Base-by-base conservation (phyloP, 805 yeast genomes). In the Cyberlindnera japonica region DNA sequence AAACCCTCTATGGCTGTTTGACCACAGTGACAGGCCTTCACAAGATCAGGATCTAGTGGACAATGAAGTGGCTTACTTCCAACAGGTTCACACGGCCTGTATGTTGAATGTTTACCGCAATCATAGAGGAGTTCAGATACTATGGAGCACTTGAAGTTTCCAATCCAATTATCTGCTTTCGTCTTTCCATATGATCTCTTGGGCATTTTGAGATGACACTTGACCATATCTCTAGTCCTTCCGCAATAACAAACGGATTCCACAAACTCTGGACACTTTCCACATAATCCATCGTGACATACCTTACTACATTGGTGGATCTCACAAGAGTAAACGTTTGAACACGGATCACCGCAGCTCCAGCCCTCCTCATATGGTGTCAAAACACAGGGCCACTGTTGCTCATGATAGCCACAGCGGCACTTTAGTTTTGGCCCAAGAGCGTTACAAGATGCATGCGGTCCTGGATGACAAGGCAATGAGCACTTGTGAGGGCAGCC, bases 281-380 rank as follows among this genome's bases (percentile, higher is more conserved):
- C 95, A 66, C 96, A 89, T 17, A 84, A 65, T 0, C 95, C 96
- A n/a, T 65, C 57, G 61, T 89, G 97, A 58, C 97, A 89, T 5
- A 56, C 63, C 30, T 64, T 61, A 4, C 61, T 48, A 62, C 96
- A 89, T 30, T 55, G 62, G 57, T 90, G 96, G 11, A 74, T 64
- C 2, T 83, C 83, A 65, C 93, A 77, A 13, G 95, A 85, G 57
- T 87, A 55, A 3, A 65, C 41, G 45, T 79, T 79, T 6, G 69
- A 69, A 61, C 97, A 89, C 1, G 62, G 59, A 2, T 70, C 69
- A 1, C 68, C 72, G 62, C 96, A 89, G 5, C 62, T 57, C 90
- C 88, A 82, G 11, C 87, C 89, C 4, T 62, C 63, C 13, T 63
- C 62, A 55, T 81, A 83, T 1, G 86, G 85, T 1, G 89, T 87